Conservation (phyloP, 2,329 filamentous ascomycete species). For the Sporothrix pallida region DNA sequence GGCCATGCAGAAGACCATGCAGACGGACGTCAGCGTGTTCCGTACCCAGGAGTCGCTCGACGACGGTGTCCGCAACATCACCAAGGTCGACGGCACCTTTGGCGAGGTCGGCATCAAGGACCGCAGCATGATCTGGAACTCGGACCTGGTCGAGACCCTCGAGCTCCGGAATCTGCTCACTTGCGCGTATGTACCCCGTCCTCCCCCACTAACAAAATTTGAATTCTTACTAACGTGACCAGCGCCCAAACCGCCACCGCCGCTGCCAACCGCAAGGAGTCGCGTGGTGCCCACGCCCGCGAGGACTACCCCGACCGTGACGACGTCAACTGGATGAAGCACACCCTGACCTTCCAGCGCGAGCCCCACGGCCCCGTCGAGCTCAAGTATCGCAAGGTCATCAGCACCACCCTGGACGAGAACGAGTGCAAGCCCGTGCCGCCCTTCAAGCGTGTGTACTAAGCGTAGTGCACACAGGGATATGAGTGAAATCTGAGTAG, state of each 20-base stretch:
- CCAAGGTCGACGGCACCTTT: slow-evolving; percentile 80
- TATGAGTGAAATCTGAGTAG: neutral
- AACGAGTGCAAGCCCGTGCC: slow-evolving; percentile 94
- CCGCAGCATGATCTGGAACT: slow-evolving; percentile 99
- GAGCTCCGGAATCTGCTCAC: slow-evolving; percentile 95
- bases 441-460: slow-evolving; percentile 94
- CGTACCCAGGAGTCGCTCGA: slow-evolving; percentile 91
- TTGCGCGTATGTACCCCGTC: slow-evolving; percentile 75
- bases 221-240: slow-evolving; percentile 37
- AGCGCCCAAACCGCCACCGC: slow-evolving; percentile 89
- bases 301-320: slow-evolving; percentile 97
- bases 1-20: slow-evolving; percentile 98
- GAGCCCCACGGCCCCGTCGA: slow-evolving; percentile 85
- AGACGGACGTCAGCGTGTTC: slow-evolving; percentile 96
- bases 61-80: slow-evolving; percentile 89
- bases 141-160: slow-evolving; percentile 92
- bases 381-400: slow-evolving; percentile 83
- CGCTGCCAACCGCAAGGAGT: slow-evolving; percentile 94
- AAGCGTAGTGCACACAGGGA: slow-evolving; percentile 45
- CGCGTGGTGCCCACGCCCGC: slow-evolving; percentile 92
- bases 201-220: neutral
- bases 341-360: slow-evolving; percentile 96
- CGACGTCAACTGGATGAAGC: slow-evolving; percentile 99
- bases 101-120: slow-evolving; percentile 92
- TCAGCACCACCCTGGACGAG: slow-evolving; percentile 85